A percentile compares a stretch with the other conserved stretches of the same genome.
These are phyloP conservation scores for Sophora flavescens DNA, from an alignment of 306 rosid genomes.

Conservation along the genomic window DNA sequence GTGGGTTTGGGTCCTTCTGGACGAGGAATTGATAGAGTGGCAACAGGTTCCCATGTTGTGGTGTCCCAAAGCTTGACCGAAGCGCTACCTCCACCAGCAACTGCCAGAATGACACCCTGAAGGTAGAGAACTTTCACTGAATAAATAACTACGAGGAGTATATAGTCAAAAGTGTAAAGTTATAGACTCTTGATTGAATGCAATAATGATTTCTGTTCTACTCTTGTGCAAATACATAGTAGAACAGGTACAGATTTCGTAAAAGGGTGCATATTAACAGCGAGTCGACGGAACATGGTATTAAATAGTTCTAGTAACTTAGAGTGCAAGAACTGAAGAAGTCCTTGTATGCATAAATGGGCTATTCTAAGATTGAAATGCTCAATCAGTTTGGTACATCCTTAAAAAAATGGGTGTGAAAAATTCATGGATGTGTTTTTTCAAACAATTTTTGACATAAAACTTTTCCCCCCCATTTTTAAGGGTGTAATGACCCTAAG, in stretches of 20 bases:
- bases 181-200: slow-evolving; percentile 3
- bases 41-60: slow-evolving; percentile 74
- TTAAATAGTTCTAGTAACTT: slow-evolving; percentile 21
- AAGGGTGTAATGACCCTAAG: slow-evolving; percentile 8
- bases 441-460: background rate
- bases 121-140: slow-evolving; percentile 7
- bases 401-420: slow-evolving; percentile 10
- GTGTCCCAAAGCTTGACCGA: slow-evolving; percentile 98
- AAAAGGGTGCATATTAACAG: background rate
- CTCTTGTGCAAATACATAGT: background rate
- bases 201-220: background rate
- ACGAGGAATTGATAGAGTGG: slow-evolving; percentile 86
- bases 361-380: slow-evolving; percentile 1
- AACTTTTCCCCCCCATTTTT: slow-evolving; percentile 2
- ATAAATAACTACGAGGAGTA: slow-evolving; percentile 24
- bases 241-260: background rate
- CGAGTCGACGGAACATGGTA: slow-evolving; percentile 18
- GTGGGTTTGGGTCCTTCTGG: slow-evolving; percentile 88
- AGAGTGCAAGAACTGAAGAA: slow-evolving; percentile 10
- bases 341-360: background rate
- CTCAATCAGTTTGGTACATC: slow-evolving; percentile 14
- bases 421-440: background rate
- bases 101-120: slow-evolving; percentile 96
- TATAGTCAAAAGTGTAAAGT: slow-evolving; percentile 23
- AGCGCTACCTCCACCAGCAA: slow-evolving; percentile 97